Percentiles rank a stretch among this genome's conserved stretches.
Conservation (phyloP, 176 grass and related monocot genomes). For the Tillandsia leiboldiana region DNA sequence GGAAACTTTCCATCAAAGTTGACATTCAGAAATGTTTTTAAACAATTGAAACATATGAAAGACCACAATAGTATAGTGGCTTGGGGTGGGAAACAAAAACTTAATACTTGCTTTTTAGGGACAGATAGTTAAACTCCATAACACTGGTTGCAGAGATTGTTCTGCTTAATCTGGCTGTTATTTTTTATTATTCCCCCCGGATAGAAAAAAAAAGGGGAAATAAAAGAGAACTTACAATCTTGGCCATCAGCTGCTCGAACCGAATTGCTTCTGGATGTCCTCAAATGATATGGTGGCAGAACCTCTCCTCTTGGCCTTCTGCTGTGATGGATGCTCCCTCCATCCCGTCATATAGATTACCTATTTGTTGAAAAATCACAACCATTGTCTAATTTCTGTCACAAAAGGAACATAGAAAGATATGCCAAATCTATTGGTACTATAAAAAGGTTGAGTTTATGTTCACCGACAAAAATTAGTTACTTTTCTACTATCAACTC, state of each 20-base stretch:
- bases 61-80: too few species aligned
- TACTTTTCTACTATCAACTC: too few species aligned
- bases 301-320: slow-evolving; percentile 80
- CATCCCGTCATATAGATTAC: slow-evolving; percentile 98
- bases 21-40: too few species aligned
- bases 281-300: slow-evolving; percentile 70
- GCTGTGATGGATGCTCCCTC: slow-evolving; percentile 87
- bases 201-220: background rate
- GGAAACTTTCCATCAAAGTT: too few species aligned
- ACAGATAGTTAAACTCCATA: background rate
- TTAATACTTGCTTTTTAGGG: background rate
- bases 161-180: too few species aligned
- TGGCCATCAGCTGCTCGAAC: slow-evolving; percentile 22
- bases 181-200: background rate
- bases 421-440: too few species aligned
- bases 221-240: background rate
- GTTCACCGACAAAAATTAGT: background rate
- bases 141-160: too few species aligned
- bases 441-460: too few species aligned
- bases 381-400: background rate
- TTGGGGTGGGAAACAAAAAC: background rate
- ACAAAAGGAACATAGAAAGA: background rate
- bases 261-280: slow-evolving; percentile 76
- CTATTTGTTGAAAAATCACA: slow-evolving; percentile 16
- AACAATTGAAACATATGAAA: too few species aligned